Percentiles rank a stretch among this genome's conserved stretches.
These are phyloP conservation scores for Neurospora sp. DNA, from an alignment of 495 filamentous ascomycete species.

Conservation along the genomic window DNA sequence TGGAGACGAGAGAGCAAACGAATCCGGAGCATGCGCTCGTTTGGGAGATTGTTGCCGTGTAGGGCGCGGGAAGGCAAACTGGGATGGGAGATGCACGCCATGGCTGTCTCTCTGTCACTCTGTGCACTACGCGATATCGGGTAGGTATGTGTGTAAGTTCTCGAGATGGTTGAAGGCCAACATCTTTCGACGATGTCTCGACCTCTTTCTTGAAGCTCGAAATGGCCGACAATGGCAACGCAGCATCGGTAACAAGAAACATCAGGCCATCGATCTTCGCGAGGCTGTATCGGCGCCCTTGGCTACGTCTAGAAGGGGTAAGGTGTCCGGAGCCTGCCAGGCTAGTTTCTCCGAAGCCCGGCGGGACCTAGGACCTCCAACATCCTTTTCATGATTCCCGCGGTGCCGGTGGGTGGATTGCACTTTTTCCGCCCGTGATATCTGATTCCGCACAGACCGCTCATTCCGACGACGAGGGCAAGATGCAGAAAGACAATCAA, in stretches of 20 bases:
- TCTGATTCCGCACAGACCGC: neutral
- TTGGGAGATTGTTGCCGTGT: neutral
- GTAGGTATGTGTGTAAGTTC: neutral
- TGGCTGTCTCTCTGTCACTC: neutral
- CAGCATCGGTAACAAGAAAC: neutral
- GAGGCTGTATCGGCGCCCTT: neutral
- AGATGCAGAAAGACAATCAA: neutral
- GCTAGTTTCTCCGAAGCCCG: neutral
- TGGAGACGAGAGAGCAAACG: neutral
- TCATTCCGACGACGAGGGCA: neutral
- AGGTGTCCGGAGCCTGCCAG: neutral
- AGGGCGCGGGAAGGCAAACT: neutral
- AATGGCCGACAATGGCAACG: neutral
- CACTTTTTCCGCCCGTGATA: neutral
- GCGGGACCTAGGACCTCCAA: neutral
- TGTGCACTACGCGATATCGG: neutral
- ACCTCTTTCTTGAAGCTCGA: neutral
- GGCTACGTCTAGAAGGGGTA: neutral
- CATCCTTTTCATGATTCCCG: neutral
- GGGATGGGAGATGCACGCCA: neutral
- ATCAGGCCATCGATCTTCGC: neutral
- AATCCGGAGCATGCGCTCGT: neutral
- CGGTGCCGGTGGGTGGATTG: neutral
- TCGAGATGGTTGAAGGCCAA: neutral
- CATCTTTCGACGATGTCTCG: neutral